Percentiles rank a stretch among this genome's conserved stretches.
Evolutionary conservation across 1,284 basidiomycete genomes (phyloP).

Genomic region (Agroathelia rolfsii): DNA sequence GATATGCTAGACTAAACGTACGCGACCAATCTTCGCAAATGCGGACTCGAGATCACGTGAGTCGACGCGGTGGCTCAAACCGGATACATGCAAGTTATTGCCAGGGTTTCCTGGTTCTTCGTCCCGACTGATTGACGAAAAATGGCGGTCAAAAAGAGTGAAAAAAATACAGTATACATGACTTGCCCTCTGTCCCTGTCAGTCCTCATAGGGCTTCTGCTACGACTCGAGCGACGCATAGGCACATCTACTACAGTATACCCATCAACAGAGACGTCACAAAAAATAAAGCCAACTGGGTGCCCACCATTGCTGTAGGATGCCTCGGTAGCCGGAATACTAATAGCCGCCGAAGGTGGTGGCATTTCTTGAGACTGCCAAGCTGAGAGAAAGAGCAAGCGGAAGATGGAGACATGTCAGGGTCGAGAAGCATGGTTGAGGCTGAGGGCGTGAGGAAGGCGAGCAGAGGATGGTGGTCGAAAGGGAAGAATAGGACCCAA

Average conservation of each 20-base stretch:
- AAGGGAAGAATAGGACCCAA: slow-evolving; percentile 4
- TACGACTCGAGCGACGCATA: slow-evolving; percentile 57
- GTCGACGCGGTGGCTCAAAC: slow-evolving; percentile 72
- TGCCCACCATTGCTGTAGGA: slow-evolving; percentile 33
- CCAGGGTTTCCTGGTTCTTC: slow-evolving; percentile 67
- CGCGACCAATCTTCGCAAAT: slow-evolving; percentile 85
- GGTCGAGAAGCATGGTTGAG: slow-evolving; percentile 18
- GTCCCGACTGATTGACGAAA: slow-evolving; percentile 11
- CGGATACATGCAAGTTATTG: slow-evolving; percentile 94
- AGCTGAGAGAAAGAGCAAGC: slow-evolving; percentile 33
- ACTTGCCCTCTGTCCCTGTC: slow-evolving; percentile 48
- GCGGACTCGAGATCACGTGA: slow-evolving; percentile 80
- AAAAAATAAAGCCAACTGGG: no score
- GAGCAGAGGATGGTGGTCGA: slow-evolving; percentile 10
- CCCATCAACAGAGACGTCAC: slow-evolving; percentile 40
- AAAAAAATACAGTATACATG: neutral
- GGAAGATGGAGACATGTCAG: slow-evolving; percentile 20
- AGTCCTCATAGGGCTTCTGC: slow-evolving; percentile 51
- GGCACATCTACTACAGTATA: slow-evolving; percentile 35
- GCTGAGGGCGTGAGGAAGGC: slow-evolving; percentile 17
- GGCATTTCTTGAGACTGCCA: slow-evolving; percentile 76
- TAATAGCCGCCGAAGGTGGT: slow-evolving; percentile 48
- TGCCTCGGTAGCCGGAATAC: slow-evolving; percentile 53
- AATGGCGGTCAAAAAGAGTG: slow-evolving; percentile 6
- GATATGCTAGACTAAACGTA: no score